A percentile compares a stretch with the other conserved stretches of the same genome.
Conservation (phyloP, 352 stramenopile genomes). For the Phytopythium mirpurense region DNA sequence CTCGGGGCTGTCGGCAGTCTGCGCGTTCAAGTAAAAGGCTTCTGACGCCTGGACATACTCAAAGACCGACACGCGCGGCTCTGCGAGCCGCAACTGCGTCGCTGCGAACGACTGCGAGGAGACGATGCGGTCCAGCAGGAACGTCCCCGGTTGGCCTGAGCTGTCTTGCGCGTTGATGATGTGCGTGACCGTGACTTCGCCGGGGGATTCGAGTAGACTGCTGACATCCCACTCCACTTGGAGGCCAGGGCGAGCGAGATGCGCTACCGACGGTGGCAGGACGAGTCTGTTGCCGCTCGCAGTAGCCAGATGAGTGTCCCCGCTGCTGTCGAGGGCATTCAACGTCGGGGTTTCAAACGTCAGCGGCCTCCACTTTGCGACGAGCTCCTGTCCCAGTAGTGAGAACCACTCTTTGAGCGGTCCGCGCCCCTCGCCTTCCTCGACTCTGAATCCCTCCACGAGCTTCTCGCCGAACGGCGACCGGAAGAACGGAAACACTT, state of each 20-base stretch:
- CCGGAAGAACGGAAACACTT: constrained; percentile 59
- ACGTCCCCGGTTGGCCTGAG: constrained; percentile 11
- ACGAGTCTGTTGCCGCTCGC: constrained; percentile 46
- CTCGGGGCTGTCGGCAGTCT: constrained; percentile 22
- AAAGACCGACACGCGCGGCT: constrained; percentile 35
- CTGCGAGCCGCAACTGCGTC: constrained; percentile 32
- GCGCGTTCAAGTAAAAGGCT: constrained; percentile 56
- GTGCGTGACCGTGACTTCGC: constrained; percentile 23
- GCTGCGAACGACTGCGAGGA: constrained; percentile 26
- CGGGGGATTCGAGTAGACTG: neutral
- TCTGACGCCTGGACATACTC: constrained; percentile 59
- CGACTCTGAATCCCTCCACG: constrained; percentile 45
- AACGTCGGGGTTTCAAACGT: constrained; percentile 7
- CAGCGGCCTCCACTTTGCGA: constrained; percentile 41
- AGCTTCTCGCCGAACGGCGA: constrained; percentile 68
- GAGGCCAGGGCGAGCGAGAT: constrained; percentile 19
- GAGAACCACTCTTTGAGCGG: constrained; percentile 74
- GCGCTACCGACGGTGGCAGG: constrained; percentile 15
- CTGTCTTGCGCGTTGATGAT: constrained; percentile 44
- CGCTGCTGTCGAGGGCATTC: neutral
- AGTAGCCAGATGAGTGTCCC: constrained; percentile 21
- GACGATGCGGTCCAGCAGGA: constrained; percentile 46
- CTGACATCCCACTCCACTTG: constrained; percentile 28
- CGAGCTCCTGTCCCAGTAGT: constrained; percentile 31
- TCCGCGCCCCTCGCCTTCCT: constrained; percentile 74